Percentiles rank a stretch among this genome's conserved stretches.
Evolutionary conservation across 2,329 filamentous ascomycete genomes (phyloP).

Genomic region (Aspergillus sp.): DNA sequence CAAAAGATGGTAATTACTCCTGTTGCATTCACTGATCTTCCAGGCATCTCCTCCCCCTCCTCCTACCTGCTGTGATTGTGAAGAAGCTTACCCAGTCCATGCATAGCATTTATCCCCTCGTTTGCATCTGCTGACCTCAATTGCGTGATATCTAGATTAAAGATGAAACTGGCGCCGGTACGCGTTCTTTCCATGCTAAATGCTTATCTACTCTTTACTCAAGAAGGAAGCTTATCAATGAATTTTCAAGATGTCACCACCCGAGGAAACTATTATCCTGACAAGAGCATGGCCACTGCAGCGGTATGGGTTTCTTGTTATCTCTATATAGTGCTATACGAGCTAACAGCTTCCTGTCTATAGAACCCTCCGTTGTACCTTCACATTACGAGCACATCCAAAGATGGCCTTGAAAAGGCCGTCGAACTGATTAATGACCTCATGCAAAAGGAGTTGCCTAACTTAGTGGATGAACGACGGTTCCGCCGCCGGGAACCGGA

Average conservation of each 20-base stretch:
- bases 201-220: conserved; percentile 48
- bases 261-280: conserved; percentile 91
- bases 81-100: conserved; percentile 68
- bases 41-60: conserved; percentile 45
- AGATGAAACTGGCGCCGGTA: conserved; percentile 99
- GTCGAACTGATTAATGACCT: conserved; percentile 87
- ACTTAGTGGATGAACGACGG: conserved; percentile 89
- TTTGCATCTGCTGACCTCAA: conserved; percentile 92
- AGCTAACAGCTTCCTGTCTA: conserved; percentile 3
- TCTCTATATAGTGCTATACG: neutral
- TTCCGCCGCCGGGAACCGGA: conserved; percentile 82
- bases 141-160: conserved; percentile 94
- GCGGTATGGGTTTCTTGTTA: conserved; percentile 62
- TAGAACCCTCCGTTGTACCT: conserved; percentile 93
- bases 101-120: conserved; percentile 64
- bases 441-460: conserved; percentile 93
- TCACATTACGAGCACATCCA: conserved; percentile 89
- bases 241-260: conserved; percentile 91
- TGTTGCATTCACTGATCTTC: conserved; percentile 67
- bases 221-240: conserved; percentile 61
- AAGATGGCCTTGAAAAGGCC: conserved; percentile 86
- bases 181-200: conserved; percentile 56
- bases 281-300: conserved; percentile 95
- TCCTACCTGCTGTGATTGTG: conserved; percentile 52
- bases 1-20: conserved; percentile 99